phyloP scores from a whole-genome alignment of 2,329 filamentous ascomycete genomes.

The Aspergillus intermedius region DNA sequence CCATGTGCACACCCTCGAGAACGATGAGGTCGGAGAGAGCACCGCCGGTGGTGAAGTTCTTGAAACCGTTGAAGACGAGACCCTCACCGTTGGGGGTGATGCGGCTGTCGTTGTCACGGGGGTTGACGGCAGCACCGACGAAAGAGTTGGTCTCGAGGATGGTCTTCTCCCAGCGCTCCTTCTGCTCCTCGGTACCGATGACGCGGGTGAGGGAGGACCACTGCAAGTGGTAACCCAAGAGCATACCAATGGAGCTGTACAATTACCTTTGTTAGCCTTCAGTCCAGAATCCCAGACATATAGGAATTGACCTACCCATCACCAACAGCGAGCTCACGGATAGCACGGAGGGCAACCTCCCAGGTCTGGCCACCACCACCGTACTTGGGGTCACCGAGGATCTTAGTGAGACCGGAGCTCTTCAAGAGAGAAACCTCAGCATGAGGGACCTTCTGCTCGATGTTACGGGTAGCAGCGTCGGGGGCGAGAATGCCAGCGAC shows the following conservation, averaged over 20 bases:
- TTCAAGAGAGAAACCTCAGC: conserved; percentile 50
- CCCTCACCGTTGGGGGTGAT: conserved; percentile 47
- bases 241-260: conserved; percentile 54
- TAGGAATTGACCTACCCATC: conserved; percentile 46
- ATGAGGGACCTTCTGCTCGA: conserved; percentile 47
- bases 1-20: conserved; percentile 55
- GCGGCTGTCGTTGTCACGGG: conserved; percentile 55
- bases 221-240: conserved; percentile 59
- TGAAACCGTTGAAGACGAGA: conserved; percentile 56
- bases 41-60: conserved; percentile 63
- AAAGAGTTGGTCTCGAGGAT: conserved; percentile 61
- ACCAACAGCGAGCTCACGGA: conserved; percentile 57
- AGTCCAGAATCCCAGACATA: not conserved
- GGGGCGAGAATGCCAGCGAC: conserved; percentile 44
- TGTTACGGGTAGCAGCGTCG: conserved; percentile 44
- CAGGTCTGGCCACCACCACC: conserved; percentile 50
- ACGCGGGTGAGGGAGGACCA: conserved; percentile 58
- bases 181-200: conserved; percentile 55
- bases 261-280: not conserved
- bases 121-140: conserved; percentile 58
- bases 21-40: conserved; percentile 61
- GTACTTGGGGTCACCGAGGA: conserved; percentile 45
- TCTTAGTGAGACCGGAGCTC: conserved; percentile 44
- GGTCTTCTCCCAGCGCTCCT: conserved; percentile 49
- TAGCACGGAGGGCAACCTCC: conserved; percentile 52